Evolutionary conservation across 306 rosid species (phyloP), one percentile per base, ranked within the genome.

Genomic region (Prunus padus): DNA sequence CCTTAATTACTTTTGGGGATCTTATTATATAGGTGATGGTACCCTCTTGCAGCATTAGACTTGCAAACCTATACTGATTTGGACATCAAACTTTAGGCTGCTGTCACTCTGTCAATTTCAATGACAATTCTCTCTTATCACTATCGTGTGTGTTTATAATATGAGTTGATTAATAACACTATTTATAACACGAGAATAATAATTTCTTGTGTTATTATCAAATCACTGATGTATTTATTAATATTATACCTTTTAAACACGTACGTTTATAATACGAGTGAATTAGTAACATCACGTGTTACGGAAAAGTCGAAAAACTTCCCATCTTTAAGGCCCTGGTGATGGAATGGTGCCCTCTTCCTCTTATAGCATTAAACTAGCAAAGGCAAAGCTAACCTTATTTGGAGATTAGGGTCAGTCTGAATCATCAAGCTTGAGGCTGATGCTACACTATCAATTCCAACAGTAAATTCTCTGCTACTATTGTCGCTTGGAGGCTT

Each of bases 391-490:
- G 42, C 42, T 37, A 37, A 37, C 42, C 44, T 42, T 42, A 15
- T 55, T 37, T 37, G 42, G 42, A 37, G 8, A 57, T 56, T 72
- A 56, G 65, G 50, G 60, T 71, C 8, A 37, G 9, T 1, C 9
- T 37, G 42, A 37, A 56, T 72, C 42, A 71, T 14, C 50, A 20
- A 55, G 37, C 49, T 55, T 31, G 49, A 70, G 26, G 75, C 63
- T 71, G n/a, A 7, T 37, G 25, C 30, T 8, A 16, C 19, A 11
- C 6, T 18, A 31, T 15, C 20, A 40, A 37, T 37, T 23, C 14
- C 37, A 44, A 52, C 75, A 56, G 66, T 56, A 14, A 37, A 72
- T 55, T 72, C 18, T 23, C 72, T n/a, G 19, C 8, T 26, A 28
- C 45, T 20, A 14, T 23, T 13, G 55, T 44, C 54, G 28, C 14